Conservation (phyloP, 192 early-diverging fungal genomes). For the Backusella liffmaniae region DNA sequence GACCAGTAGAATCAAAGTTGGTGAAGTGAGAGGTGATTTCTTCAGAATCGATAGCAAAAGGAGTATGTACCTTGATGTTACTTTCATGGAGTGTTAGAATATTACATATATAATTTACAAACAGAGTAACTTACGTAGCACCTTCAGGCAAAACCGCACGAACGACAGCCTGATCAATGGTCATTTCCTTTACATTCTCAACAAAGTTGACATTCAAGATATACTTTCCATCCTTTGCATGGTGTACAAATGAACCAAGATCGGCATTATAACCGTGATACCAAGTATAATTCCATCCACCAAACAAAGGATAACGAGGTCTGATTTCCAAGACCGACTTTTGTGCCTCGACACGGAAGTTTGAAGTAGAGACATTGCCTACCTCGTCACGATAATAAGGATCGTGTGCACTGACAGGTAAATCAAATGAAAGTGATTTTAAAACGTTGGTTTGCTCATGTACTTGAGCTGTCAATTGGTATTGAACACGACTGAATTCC, state of each 20-base stretch:
- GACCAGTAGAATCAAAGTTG: conserved; percentile 92
- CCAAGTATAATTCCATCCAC: conserved; percentile 98
- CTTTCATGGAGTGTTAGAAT: conserved; percentile 34
- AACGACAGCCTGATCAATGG: conserved; percentile 64
- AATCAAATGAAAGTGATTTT: conserved; percentile 47
- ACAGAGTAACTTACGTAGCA: conserved; percentile 55
- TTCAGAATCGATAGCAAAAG: conserved; percentile 60
- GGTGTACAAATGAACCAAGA: conserved; percentile 61
- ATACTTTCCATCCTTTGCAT: conserved; percentile 47
- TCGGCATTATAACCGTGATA: conserved; percentile 89
- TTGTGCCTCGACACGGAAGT: conserved; percentile 45
- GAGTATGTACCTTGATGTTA: conserved; percentile 61
- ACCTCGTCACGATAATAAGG: conserved; percentile 89
- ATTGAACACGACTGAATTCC: conserved; percentile 75
- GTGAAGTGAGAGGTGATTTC: conserved; percentile 58
- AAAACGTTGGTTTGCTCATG: conserved; percentile 53
- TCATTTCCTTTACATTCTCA: conserved; percentile 59
- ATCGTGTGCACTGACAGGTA: conserved; percentile 71
- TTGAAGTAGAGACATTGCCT: conserved; percentile 96
- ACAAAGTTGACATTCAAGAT: conserved; percentile 72
- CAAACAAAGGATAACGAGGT: conserved; percentile 92
- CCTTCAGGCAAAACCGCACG: conserved; percentile 91
- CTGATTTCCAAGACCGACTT: conserved; percentile 68
- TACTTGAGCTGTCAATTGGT: conserved; percentile 41
- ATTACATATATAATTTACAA: background rate